Base-by-base conservation (phyloP, 1,139 yeast genomes). In the Kodamaea fungicola region DNA sequence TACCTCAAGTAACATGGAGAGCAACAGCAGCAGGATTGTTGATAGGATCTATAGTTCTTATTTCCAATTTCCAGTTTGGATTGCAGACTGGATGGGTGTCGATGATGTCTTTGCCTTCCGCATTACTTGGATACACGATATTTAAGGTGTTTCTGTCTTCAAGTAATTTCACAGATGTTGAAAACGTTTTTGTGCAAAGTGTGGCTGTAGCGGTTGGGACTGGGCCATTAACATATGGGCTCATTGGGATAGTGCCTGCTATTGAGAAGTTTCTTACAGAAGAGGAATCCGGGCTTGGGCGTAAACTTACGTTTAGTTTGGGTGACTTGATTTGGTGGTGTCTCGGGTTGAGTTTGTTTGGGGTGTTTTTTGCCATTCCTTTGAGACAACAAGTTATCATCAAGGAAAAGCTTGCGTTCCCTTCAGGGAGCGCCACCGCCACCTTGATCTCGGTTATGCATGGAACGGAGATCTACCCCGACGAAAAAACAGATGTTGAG, bases 41-140 rank as follows among this genome's bases (percentile, higher is more conserved):
- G 2, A 86, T 89, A 8, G 97, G 97, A 0, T 76, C 96, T 0
- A 62, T 90, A 23, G 90, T 90, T 22, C 67, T 90, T 28, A 66
- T 89, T 16, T 87, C 96, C 3, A 92, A 92, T 58, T 92, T 92
- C 64, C 97, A 90, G 55, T 92, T 92, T 59, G 98, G 98, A 1
- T 68, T 92, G 22, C 98, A 92, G 55, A 90, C 97, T 0, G 98
- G 98, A 2, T 92, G 98, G 98, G 97, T 92, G 2, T 88, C 96
- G 7, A 92, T 92, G 98, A 92, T 92, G 98, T 85, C 96, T n/a
- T 67, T 92, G 39, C 97, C 98, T 0, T 84, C 96, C 6, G 96
- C 97, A 0, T 62, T 92, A 36, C 61, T 92, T 16, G 97, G 95
- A 1, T 90, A 80, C 60, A 86, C 96, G 0, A 65, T 84, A 19